A percentile compares a stretch with the other conserved stretches of the same genome.
phyloP scores from a whole-genome alignment of 1,139 yeast species.

The Blastobotrys raffinosifermentans region DNA sequence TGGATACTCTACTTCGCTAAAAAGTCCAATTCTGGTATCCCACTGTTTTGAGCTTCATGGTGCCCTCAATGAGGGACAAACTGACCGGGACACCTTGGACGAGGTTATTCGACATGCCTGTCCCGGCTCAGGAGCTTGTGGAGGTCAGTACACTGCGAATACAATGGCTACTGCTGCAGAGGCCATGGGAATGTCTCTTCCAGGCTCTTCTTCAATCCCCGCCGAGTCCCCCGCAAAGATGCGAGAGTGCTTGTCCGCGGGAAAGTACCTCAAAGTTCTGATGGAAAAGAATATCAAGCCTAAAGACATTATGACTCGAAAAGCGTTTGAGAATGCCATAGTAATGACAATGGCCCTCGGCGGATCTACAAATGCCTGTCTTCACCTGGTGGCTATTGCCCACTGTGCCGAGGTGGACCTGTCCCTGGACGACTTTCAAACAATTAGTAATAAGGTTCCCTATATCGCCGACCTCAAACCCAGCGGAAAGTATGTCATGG shows the following conservation, averaged over 20 bases:
- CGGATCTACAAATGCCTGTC: slow-evolving; percentile 88
- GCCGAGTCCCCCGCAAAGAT: slow-evolving; percentile 72
- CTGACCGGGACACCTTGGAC: slow-evolving; percentile 62
- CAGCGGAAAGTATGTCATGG: slow-evolving; percentile 90
- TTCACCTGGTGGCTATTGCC: slow-evolving; percentile 83
- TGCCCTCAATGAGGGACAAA: slow-evolving; percentile 64
- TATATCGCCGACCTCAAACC: slow-evolving; percentile 88
- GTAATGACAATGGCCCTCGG: slow-evolving; percentile 86
- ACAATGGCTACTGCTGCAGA: slow-evolving; percentile 94
- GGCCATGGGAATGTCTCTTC: slow-evolving; percentile 80
- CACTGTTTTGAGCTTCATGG: slow-evolving; percentile 91
- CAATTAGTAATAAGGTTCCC: slow-evolving; percentile 76
- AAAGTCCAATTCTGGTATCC: slow-evolving; percentile 64
- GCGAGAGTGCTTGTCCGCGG: slow-evolving; percentile 69
- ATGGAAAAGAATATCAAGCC: slow-evolving; percentile 69
- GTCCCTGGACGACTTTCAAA: slow-evolving; percentile 83
- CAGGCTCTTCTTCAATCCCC: slow-evolving; percentile 79
- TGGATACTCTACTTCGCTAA: slow-evolving; percentile 65
- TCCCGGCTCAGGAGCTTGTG: slow-evolving; percentile 95
- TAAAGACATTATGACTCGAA: slow-evolving; percentile 75
- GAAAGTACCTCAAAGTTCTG: slow-evolving; percentile 68
- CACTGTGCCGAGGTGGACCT: slow-evolving; percentile 72
- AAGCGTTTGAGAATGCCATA: slow-evolving; percentile 82
- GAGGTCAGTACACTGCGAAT: slow-evolving; percentile 96
- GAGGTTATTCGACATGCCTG: slow-evolving; percentile 81